These are phyloP conservation scores for Populus davidiana DNA, from an alignment of 345 rosid genomes.

Conservation along the genomic window DNA sequence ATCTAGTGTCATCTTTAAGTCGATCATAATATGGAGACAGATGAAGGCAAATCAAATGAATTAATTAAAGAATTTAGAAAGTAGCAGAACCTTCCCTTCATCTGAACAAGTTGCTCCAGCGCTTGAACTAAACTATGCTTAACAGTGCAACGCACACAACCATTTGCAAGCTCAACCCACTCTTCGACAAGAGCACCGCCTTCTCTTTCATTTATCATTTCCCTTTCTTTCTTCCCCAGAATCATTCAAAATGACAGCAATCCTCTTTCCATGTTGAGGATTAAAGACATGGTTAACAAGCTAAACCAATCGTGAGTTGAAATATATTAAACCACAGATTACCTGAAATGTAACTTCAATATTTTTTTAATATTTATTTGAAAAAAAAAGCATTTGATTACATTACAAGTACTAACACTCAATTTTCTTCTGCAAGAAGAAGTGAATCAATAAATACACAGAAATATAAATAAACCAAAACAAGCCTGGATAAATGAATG, in stretches of 20 bases:
- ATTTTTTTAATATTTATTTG: not conserved
- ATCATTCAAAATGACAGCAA: conserved; percentile 92
- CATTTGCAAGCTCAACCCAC: conserved; percentile 94
- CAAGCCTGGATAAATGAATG: not conserved
- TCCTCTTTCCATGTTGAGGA: conserved; percentile 81
- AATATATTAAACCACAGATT: not conserved
- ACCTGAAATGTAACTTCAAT: not conserved
- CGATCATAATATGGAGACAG: not conserved
- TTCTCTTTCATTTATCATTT: conserved; percentile 93
- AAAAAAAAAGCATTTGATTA: not conserved
- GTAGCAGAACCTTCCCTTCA: conserved; percentile 58
- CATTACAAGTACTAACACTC: not conserved
- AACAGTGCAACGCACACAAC: conserved; percentile 89
- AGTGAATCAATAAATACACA: not conserved
- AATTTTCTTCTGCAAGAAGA: not conserved
- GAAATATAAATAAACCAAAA: not conserved
- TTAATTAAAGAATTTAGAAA: not conserved
- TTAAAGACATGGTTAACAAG: conserved; percentile 76
- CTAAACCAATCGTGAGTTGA: conserved; percentile 24
- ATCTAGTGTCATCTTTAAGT: not conserved
- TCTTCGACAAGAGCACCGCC: conserved; percentile 83
- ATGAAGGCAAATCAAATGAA: not conserved
- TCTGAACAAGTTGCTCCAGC: conserved; percentile 81
- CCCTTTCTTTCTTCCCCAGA: conserved; percentile 96
- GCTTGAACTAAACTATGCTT: conserved; percentile 95